Evolutionary conservation across 352 stramenopile genomes (phyloP).

Genomic region (Blastocystis sp.): DNA sequence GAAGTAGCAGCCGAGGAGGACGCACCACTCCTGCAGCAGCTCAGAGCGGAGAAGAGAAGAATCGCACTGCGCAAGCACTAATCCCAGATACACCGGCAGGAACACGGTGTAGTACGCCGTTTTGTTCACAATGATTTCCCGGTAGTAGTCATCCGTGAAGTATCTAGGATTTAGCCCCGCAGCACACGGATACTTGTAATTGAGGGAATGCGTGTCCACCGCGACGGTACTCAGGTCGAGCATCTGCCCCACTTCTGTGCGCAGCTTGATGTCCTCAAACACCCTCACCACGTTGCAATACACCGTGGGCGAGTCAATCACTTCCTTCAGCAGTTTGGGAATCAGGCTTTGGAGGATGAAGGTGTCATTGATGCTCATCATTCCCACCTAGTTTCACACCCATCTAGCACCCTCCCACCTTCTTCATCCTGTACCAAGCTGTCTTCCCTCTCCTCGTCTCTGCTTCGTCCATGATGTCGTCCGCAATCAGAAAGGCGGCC

Average conservation of each 20-base stretch:
- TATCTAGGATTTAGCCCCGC: background rate
- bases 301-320: background rate
- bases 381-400: slow-evolving; percentile 28
- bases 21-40: background rate
- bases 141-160: slow-evolving; percentile 20
- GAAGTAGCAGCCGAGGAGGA: slow-evolving; percentile 7
- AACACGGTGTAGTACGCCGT: slow-evolving; percentile 59
- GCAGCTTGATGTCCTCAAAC: slow-evolving; percentile 46
- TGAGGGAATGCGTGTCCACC: background rate
- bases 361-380: slow-evolving; percentile 49
- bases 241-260: slow-evolving; percentile 45
- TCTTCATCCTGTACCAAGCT: slow-evolving; percentile 14
- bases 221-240: slow-evolving; percentile 40
- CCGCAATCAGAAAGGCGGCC: slow-evolving; percentile 36
- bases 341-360: slow-evolving; percentile 50
- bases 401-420: background rate
- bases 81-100: slow-evolving; percentile 25
- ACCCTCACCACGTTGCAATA: background rate
- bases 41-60: background rate
- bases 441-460: slow-evolving; percentile 40
- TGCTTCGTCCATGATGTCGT: slow-evolving; percentile 62
- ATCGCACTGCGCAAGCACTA: slow-evolving; percentile 3
- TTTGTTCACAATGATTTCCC: slow-evolving; percentile 48
- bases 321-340: background rate
- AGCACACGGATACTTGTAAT: slow-evolving; percentile 11